phyloP scores from a whole-genome alignment of 2,329 filamentous ascomycete species.

The Byssoonygena ceratinophila region DNA sequence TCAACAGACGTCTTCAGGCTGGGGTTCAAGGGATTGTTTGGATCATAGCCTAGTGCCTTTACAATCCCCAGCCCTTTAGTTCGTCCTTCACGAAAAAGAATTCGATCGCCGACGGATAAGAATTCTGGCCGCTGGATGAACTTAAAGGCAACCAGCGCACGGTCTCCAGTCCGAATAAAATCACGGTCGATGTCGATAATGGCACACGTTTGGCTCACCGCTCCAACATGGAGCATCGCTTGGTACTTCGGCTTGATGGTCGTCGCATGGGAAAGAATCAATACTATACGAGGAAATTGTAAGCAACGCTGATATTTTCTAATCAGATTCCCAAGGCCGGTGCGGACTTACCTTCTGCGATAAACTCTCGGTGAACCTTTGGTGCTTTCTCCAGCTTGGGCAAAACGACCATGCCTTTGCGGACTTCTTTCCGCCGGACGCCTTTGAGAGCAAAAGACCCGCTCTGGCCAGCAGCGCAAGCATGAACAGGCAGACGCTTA shows the following conservation, averaged over 20 bases:
- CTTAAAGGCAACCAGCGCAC: conserved; percentile 86
- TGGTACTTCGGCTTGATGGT: conserved; percentile 97
- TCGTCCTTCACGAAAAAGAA: conserved; percentile 85
- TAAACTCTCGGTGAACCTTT: conserved; percentile 64
- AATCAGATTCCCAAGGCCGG: too few relatives aligned
- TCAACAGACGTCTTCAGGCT: conserved; percentile 23
- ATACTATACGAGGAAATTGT: conserved; percentile 43
- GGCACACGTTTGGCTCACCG: conserved; percentile 87
- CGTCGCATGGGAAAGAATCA: conserved; percentile 90
- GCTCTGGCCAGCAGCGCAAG: conserved; percentile 81
- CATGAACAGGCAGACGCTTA: conserved; percentile 80
- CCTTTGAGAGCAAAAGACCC: conserved; percentile 85
- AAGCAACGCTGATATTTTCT: background rate
- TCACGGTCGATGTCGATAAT: conserved; percentile 97
- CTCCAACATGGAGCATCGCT: conserved; percentile 94
- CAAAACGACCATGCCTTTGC: conserved; percentile 96
- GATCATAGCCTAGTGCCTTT: conserved; percentile 80
- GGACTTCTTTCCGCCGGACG: conserved; percentile 77
- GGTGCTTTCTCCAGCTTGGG: conserved; percentile 67
- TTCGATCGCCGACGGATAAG: conserved; percentile 71
- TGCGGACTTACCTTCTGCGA: conserved; percentile 55
- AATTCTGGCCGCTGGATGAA: conserved; percentile 95
- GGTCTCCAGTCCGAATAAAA: conserved; percentile 85
- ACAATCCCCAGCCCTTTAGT: conserved; percentile 95
- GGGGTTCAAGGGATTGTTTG: conserved; percentile 42